Conservation (phyloP, 2,329 filamentous ascomycete species). For the Zelopaecilomyces penicillatus region DNA sequence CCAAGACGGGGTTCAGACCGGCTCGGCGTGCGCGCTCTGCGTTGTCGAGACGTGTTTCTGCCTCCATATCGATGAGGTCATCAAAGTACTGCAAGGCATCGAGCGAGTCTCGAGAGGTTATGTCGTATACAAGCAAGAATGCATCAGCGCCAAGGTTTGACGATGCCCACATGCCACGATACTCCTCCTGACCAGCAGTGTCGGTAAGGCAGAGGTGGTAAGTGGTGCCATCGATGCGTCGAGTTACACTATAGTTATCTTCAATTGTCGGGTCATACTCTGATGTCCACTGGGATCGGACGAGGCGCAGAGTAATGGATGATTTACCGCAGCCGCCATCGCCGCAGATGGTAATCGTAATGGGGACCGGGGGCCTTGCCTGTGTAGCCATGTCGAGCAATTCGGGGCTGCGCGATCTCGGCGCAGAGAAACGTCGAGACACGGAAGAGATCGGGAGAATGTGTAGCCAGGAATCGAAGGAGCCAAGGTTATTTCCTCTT, state of each 20-base stretch:
- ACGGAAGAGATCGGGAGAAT: not conserved
- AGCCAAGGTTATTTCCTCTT: no score
- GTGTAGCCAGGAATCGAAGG: no score
- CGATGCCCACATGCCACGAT: slow-evolving; percentile 76
- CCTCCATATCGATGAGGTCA: slow-evolving; percentile 76
- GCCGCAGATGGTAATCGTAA: slow-evolving; percentile 76
- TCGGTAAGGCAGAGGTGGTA: slow-evolving; percentile 76
- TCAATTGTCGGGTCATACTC: slow-evolving; percentile 77
- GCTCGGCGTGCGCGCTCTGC: slow-evolving; percentile 43
- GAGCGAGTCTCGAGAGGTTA: slow-evolving; percentile 61
- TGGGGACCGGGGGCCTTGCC: slow-evolving; percentile 37
- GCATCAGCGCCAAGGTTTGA: slow-evolving; percentile 73
- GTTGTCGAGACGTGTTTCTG: slow-evolving; percentile 59
- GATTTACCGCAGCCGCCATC: slow-evolving; percentile 82
- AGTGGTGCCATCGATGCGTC: slow-evolving; percentile 68
- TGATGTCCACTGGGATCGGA: slow-evolving; percentile 75
- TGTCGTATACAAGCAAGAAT: slow-evolving; percentile 83
- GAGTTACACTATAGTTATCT: slow-evolving; percentile 78
- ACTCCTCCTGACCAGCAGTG: slow-evolving; percentile 85
- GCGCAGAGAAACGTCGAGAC: no score
- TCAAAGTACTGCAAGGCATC: slow-evolving; percentile 70
- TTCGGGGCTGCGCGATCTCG: no score
- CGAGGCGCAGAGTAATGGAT: slow-evolving; percentile 73
- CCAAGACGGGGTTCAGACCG: slow-evolving; percentile 24
- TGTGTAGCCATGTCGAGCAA: slow-evolving; percentile 1